A percentile compares a stretch with the other conserved stretches of the same genome.
Conservation (phyloP, 345 rosid genomes). For the Salix koriyanagi region DNA sequence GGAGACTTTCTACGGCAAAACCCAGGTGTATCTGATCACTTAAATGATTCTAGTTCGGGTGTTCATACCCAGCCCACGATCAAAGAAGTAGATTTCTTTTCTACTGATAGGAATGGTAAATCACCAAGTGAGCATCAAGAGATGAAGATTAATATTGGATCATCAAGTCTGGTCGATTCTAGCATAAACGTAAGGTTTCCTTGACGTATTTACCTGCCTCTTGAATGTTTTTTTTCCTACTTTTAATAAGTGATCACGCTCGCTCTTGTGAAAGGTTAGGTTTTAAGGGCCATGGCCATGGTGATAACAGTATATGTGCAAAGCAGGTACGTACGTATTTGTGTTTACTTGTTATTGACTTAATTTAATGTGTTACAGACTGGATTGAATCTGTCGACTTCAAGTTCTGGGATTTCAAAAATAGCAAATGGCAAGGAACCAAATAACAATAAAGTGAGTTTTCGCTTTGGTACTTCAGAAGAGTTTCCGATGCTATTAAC, state of each 20-base stretch:
- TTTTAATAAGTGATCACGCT: neutral
- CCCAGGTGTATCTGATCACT: conserved; percentile 20
- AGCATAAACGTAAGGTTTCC: conserved; percentile 49
- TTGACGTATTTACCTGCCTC: neutral
- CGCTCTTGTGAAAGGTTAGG: neutral
- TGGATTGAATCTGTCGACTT: conserved; percentile 45
- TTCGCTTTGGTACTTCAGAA: neutral
- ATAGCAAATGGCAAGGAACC: conserved; percentile 28
- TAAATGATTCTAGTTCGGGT: conserved; percentile 5
- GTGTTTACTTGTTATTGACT: conserved; percentile 5
- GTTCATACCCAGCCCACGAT: conserved; percentile 33
- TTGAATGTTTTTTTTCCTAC: neutral
- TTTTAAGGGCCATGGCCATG: neutral
- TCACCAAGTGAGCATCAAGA: conserved; percentile 5
- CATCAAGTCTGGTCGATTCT: conserved; percentile 35
- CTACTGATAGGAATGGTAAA: conserved; percentile 13
- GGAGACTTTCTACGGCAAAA: conserved; percentile 35
- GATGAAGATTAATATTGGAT: conserved; percentile 7
- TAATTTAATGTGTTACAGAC: conserved; percentile 33
- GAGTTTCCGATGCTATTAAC: neutral
- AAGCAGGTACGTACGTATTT: neutral
- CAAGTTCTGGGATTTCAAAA: conserved; percentile 39
- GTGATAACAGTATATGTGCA: neutral
- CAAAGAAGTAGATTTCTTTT: conserved; percentile 85
- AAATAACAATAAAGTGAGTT: conserved; percentile 43